These are phyloP conservation scores for Fragaria iinumae DNA, from an alignment of 306 rosid species.

Conservation along the genomic window DNA sequence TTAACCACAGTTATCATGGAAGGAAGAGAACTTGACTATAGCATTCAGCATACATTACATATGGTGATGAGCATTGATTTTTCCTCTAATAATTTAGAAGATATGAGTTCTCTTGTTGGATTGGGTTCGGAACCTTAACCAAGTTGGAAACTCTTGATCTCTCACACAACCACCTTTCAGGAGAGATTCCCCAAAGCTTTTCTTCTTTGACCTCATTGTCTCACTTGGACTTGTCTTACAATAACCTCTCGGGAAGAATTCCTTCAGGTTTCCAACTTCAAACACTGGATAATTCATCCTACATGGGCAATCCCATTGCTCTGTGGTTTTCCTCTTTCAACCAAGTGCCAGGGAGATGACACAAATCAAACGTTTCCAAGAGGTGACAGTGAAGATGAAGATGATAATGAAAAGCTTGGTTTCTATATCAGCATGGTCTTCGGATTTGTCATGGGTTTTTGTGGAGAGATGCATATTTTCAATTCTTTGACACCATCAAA, in stretches of 20 bases:
- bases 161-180: slow-evolving; percentile 14
- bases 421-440: neutral
- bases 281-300: neutral
- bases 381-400: neutral
- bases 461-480: neutral
- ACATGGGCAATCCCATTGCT: neutral
- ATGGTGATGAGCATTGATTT: slow-evolving; percentile 2
- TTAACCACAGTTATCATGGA: neutral
- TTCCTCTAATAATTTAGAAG: slow-evolving; percentile 14
- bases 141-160: slow-evolving; percentile 17
- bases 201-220: slow-evolving; percentile 5
- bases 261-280: neutral
- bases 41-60: neutral
- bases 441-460: neutral
- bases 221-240: slow-evolving; percentile 17
- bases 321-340: neutral
- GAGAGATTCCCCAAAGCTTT: slow-evolving; percentile 17
- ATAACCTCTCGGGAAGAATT: neutral
- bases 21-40: slow-evolving; percentile 19
- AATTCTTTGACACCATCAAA: neutral
- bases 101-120: neutral
- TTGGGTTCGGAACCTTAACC: neutral
- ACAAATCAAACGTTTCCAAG: neutral
- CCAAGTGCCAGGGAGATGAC: neutral
- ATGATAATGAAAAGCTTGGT: neutral